These are phyloP conservation scores for Candida ulmi DNA, from an alignment of 805 yeast species.

Conservation along the genomic window DNA sequence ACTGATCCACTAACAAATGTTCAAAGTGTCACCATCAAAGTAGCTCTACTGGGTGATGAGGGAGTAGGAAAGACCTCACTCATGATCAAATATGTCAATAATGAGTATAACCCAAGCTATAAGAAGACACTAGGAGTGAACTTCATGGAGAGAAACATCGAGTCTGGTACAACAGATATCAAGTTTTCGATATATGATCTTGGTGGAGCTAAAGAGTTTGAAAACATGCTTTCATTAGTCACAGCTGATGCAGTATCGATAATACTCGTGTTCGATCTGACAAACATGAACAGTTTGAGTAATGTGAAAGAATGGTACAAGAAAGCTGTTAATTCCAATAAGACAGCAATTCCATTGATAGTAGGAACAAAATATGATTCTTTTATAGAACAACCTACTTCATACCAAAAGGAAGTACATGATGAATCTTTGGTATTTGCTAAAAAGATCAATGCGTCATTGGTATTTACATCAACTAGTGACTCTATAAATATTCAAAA, in stretches of 20 bases:
- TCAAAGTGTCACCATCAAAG: conserved; percentile 59
- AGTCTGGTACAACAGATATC: conserved; percentile 78
- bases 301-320: conserved; percentile 94
- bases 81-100: conserved; percentile 97
- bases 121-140: conserved; percentile 94
- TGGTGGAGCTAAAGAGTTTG: conserved; percentile 93
- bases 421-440: conserved; percentile 81
- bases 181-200: conserved; percentile 93
- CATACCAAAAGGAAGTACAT: conserved; percentile 81
- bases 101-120: conserved; percentile 84
- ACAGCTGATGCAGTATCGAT: conserved; percentile 90
- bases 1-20: no score
- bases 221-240: conserved; percentile 91
- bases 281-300: conserved; percentile 78
- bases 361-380: conserved; percentile 93
- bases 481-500: conserved; percentile 91
- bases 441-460: conserved; percentile 76
- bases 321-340: conserved; percentile 83
- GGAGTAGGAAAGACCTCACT: conserved; percentile 94
- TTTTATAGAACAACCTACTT: conserved; percentile 71
- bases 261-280: conserved; percentile 83
- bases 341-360: conserved; percentile 83
- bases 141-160: conserved; percentile 85
- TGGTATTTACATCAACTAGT: conserved; percentile 86
- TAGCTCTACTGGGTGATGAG: conserved; percentile 93